Evolutionary conservation across 352 stramenopile species (phyloP), one percentile per base, ranked within the genome.

Genomic region (Phytophthora capsici): DNA sequence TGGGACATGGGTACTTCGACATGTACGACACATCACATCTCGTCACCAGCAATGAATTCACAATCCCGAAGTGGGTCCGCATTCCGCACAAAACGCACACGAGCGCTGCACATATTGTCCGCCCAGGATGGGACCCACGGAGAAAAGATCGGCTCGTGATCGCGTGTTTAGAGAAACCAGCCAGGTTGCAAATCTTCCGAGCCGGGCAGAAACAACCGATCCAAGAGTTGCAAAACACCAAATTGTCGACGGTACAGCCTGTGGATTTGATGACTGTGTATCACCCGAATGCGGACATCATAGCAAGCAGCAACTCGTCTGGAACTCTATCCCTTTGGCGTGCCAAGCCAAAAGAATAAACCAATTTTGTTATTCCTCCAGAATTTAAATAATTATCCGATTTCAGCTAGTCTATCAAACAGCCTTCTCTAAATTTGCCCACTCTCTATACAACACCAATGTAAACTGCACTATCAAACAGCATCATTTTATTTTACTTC

Each of bases 241-340:
- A 22, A 44, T 66, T 52, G 5, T 83, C 78, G 32, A 25, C 25
- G 25, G 14, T 13, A 40, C 34, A 40, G 9, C 10, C 23, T 12
- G 6, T 73, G 89, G 72, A 90, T 64, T 84, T 83, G 46, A 80
- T 93, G 57, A 94, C 89, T 51, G 71, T 77, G 1, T 93, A 91
- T 60, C 88, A 96, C 49, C 82, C 86, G n/a, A 71, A 72, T 36
- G 57, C 84, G 22, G 66, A 87, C n/a, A 56, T 81, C 13, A 84
- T 96, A 38, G 77, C 73, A 0, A 79, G 86, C 2, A 80, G 82
- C 19, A 94, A 93, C 55, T 85, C 79, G 3, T 81, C 63, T 1
- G 83, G 83, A 0, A 59, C 71, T 6, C 36, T 90, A 41, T 74
- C 75, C 52, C 61, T 92, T 25, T 89, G 79, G 71, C 60, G 75